Evolutionary conservation across 768 basidiomycete species (phyloP).

Genomic region (Psilocybe azurescens): DNA sequence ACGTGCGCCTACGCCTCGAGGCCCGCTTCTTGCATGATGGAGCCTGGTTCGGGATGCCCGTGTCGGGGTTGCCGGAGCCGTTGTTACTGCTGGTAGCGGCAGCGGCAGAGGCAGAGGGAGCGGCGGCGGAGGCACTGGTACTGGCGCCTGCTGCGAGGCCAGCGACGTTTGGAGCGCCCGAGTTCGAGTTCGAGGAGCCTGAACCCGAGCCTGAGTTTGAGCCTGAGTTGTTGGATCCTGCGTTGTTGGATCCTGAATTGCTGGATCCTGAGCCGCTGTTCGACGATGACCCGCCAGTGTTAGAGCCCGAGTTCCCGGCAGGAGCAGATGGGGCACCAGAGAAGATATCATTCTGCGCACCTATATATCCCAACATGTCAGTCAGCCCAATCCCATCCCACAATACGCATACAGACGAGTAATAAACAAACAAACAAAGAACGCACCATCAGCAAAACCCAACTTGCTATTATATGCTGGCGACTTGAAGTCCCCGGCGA

Average conservation of each 20-base stretch:
- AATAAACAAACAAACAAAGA: background rate
- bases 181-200: background rate
- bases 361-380: constrained; percentile 20
- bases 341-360: constrained; percentile 53
- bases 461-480: constrained; percentile 55
- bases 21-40: constrained; percentile 16
- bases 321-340: constrained; percentile 17
- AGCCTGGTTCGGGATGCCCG: background rate
- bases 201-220: background rate
- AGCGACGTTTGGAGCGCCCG: too few relatives aligned
- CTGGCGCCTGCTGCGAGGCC: background rate
- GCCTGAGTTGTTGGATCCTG: constrained; percentile 1
- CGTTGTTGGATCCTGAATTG: background rate
- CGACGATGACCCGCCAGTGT: background rate
- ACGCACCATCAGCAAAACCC: constrained; percentile 53
- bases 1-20: background rate
- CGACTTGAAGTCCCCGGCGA: constrained; percentile 42
- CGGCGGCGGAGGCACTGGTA: background rate
- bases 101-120: background rate
- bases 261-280: background rate
- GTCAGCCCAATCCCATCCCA: background rate
- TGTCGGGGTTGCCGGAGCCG: too few relatives aligned
- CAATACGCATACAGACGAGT: background rate
- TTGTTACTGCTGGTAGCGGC: too few relatives aligned
- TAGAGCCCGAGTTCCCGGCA: background rate